Evolutionary conservation across 176 grass and related monocot species (phyloP).

Genomic region (Triticum monococcum): DNA sequence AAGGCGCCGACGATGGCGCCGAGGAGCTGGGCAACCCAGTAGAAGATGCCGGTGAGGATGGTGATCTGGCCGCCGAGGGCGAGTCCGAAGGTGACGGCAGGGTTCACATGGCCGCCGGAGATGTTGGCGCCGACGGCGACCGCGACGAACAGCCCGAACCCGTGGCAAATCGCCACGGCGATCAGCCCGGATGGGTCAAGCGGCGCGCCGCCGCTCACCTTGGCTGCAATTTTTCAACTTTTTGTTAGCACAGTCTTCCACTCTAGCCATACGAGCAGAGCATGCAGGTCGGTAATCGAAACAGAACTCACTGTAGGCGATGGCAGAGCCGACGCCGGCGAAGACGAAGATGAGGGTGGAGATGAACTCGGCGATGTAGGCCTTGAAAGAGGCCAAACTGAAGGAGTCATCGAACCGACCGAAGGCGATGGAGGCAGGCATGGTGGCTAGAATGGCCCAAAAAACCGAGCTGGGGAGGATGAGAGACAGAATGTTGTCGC

Average conservation of each 20-base stretch:
- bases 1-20: constrained; percentile 64
- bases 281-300: neutral
- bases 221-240: constrained; percentile 36
- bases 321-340: constrained; percentile 77
- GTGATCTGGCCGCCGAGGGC: constrained; percentile 84
- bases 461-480: neutral
- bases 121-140: constrained; percentile 74
- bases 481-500: neutral
- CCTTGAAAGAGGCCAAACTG: constrained; percentile 53
- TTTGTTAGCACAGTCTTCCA: neutral
- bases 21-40: constrained; percentile 76
- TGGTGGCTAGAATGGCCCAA: neutral
- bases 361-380: constrained; percentile 78
- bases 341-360: constrained; percentile 79
- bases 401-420: constrained; percentile 73
- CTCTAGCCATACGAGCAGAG: neutral
- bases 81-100: constrained; percentile 76
- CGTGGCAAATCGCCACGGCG: constrained; percentile 67
- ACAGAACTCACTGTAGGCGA: constrained; percentile 59
- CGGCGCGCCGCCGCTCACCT: constrained; percentile 41
- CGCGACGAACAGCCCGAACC: constrained; percentile 66
- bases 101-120: constrained; percentile 81
- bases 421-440: constrained; percentile 55
- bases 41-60: constrained; percentile 77
- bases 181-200: constrained; percentile 66